Percentiles rank a stretch among this genome's conserved stretches.
Conservation (phyloP, 495 filamentous ascomycete species). For the Choiromyces venosus region DNA sequence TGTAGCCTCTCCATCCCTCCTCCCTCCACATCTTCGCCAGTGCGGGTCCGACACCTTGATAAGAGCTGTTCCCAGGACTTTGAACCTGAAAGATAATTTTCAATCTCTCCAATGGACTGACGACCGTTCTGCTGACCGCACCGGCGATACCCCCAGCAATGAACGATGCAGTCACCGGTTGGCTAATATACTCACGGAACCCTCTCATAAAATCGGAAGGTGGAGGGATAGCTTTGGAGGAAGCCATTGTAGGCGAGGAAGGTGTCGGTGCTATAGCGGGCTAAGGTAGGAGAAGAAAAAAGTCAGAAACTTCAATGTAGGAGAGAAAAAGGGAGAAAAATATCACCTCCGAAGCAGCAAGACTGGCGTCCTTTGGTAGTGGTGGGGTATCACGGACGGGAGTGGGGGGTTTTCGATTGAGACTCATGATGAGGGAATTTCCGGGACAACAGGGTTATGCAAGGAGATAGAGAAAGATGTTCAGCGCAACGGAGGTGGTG, state of each 20-base stretch:
- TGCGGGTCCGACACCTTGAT: conserved; percentile 84
- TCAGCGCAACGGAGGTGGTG: neutral
- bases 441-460: conserved; percentile 1
- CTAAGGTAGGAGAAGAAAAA: neutral
- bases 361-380: conserved; percentile 18
- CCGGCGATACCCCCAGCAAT: conserved; percentile 93
- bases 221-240: conserved; percentile 25
- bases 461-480: conserved; percentile 15
- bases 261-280: conserved; percentile 12
- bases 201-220: conserved; percentile 29
- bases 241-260: conserved; percentile 14
- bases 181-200: conserved; percentile 54
- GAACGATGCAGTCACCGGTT: conserved; percentile 85
- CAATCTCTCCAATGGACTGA: conserved; percentile 87
- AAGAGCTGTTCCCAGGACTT: conserved; percentile 81
- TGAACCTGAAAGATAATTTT: conserved; percentile 98
- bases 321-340: neutral
- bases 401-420: conserved; percentile 18
- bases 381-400: neutral
- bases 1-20: conserved; percentile 91
- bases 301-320: conserved; percentile 7
- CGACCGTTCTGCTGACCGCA: conserved; percentile 93
- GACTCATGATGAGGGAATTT: conserved; percentile 27
- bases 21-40: conserved; percentile 91
- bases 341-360: conserved; percentile 22